Evolutionary conservation across 768 basidiomycete genomes (phyloP), one percentile per base, ranked within the genome.

Genomic region (Auricularia cornea): DNA sequence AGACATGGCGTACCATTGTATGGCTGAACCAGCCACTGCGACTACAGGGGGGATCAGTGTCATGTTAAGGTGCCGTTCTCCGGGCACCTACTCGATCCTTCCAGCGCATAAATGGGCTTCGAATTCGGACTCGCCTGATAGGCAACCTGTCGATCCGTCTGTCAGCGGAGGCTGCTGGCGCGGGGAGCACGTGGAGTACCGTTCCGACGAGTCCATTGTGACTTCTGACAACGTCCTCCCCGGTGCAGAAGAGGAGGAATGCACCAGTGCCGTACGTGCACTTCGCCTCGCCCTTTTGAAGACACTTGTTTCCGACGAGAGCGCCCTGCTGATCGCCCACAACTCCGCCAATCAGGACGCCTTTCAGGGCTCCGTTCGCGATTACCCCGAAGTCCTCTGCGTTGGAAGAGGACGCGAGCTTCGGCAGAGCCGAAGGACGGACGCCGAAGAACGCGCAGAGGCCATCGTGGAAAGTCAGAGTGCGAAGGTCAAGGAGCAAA

Each of bases 301-400:
- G 74, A 71, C 97, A 98, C 74, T 97, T 98, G 79, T 99, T 98
- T 0, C 96, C 97, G 60, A 98, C 85, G 28, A 99, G 78, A 28
- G 96, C 96, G 4, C 90, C 97, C 73, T 99, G 97, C 77, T 99
- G 97, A 72, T 99, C 97, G n/a, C 97, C 97, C 8, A 96, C 86
- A 57, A 98, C 84, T 26, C 96, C 96, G 40, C 87, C 94, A 61
- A 99, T 92, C 10, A 88, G 88, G 12, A 94, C 80, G 44, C 90
- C 92, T 67, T 80, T 78, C 65, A 93, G 78, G 2, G 85, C 70
- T 2, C 92, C 90, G 33, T 78, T 77, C 8, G 81, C 76, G 63
- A 98, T 82, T 29, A 83, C 76, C 44, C 95, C 97, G 75, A 96
- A 98, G 3, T 94, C 86, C 76, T 98, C 90, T 18, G 10, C 44